A percentile compares a stretch with the other conserved stretches of the same genome.
phyloP scores from a whole-genome alignment of 2,329 filamentous ascomycete genomes.

The Purpureocillium takamizusanense region DNA sequence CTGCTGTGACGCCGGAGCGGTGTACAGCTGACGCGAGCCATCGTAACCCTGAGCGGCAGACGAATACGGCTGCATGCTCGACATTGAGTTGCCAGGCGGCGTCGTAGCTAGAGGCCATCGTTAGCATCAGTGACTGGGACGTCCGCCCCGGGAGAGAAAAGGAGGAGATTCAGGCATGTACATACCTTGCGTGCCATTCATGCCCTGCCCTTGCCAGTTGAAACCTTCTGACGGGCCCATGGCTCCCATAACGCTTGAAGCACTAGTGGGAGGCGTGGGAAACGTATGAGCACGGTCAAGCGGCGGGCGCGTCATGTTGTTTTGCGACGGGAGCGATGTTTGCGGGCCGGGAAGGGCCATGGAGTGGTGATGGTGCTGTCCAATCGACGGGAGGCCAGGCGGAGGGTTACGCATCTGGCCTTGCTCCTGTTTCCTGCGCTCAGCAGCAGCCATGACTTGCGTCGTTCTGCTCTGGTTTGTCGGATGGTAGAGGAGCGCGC shows the following conservation, averaged over 20 bases:
- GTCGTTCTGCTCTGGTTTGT: conserved; percentile 76
- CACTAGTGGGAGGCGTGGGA: conserved; percentile 85
- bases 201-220: conserved; percentile 62
- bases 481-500: conserved; percentile 85
- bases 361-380: conserved; percentile 50
- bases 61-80: conserved; percentile 72
- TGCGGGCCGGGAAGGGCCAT: conserved; percentile 54
- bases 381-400: conserved; percentile 58
- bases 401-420: conserved; percentile 53
- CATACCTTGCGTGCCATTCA: conserved; percentile 51
- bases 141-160: conserved; percentile 65
- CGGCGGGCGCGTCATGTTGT: conserved; percentile 62
- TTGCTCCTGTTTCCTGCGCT: conserved; percentile 65
- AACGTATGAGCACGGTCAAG: conserved; percentile 86
- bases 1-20: conserved; percentile 58
- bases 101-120: conserved; percentile 70
- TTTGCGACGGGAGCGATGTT: conserved; percentile 53
- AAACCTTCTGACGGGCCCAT: conserved; percentile 72
- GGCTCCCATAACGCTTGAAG: conserved; percentile 70
- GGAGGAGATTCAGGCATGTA: conserved; percentile 59
- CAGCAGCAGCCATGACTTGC: conserved; percentile 78
- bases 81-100: conserved; percentile 68
- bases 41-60: conserved; percentile 64
- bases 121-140: conserved; percentile 64
- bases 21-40: conserved; percentile 69